phyloP scores from a whole-genome alignment of 306 rosid species.

The Gynostemma pentaphyllum region DNA sequence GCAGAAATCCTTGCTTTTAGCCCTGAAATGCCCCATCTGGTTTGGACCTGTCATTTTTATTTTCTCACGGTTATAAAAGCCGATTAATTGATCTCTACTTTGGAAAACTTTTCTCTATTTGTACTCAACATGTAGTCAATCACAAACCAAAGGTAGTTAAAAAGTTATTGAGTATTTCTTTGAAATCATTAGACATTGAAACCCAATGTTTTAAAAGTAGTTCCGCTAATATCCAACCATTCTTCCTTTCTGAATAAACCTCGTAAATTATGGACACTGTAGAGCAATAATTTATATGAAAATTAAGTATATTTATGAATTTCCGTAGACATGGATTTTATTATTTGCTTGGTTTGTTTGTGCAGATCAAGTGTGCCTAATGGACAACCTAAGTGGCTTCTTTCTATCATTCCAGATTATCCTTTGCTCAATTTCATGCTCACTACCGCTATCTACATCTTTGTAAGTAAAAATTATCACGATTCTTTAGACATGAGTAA shows the following conservation, averaged over 20 bases:
- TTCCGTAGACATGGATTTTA: background rate
- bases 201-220: background rate
- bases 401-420: conserved; percentile 72
- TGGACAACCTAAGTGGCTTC: conserved; percentile 99
- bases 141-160: background rate
- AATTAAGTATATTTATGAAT: background rate
- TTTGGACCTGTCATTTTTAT: background rate
- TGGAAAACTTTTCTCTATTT: background rate
- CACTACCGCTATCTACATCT: conserved; percentile 64
- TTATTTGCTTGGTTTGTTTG: conserved; percentile 1
- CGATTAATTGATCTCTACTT: background rate
- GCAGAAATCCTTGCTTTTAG: background rate
- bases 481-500: background rate
- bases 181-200: background rate
- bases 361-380: conserved; percentile 77
- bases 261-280: background rate
- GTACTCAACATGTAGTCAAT: background rate
- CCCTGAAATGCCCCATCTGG: background rate
- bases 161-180: background rate
- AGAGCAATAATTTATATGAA: background rate
- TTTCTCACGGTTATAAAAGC: background rate
- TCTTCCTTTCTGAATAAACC: background rate
- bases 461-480: conserved; percentile 40
- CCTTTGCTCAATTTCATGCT: conserved; percentile 96
- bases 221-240: background rate